Evolutionary conservation across 2,329 filamentous ascomycete species (phyloP), one percentile per base, ranked within the genome.

Genomic region (Ophiocordyceps unilateralis): DNA sequence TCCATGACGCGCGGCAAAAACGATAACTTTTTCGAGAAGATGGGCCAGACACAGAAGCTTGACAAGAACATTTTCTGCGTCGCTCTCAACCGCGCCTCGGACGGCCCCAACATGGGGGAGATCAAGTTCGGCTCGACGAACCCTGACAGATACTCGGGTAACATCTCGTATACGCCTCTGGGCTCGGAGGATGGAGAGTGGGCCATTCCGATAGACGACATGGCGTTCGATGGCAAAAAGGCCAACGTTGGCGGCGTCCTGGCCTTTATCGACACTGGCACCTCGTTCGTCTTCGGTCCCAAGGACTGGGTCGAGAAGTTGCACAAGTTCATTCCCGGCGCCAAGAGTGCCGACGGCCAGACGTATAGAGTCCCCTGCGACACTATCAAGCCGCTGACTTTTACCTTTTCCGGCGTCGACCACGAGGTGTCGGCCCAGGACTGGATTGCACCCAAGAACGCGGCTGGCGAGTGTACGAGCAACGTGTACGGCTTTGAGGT

Each of bases 191-290:
- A 63, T 4, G 70, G 72, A 14, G 76, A 78, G 49, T 94, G 87
- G 87, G 76, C 79, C 23, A 78, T 94, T 24, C 59, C 73, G 0
- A 54, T 91, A 44, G 79, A 78, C 38, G 78, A 81, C 50, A 70
- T 78, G 41, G 66, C 72, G 2, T 74, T 81, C 39, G 69, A 79
- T 45, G 79, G 74, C 40, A 67, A 71, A 38, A 63, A 67, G 9
- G 69, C 71, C 12, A 66, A 70, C n/a, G 64, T 79, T 30, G 74
- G 70, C 11, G 65, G 63, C 32, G 58, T 68, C 41, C 66, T 67
- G 1, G 83, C 80, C 26, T 85, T 87, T 55, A 79, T 93, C 50
- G 87, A 93, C 59, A 87, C 83, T 0, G 86, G 86, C 41, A 91
- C 86, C 0, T 83, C 80, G 0, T 91, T 81, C 56, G 73, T 86